Evolutionary conservation across 345 rosid species (phyloP), one percentile per base, ranked within the genome.

Genomic region (Capsella bursapastoris): DNA sequence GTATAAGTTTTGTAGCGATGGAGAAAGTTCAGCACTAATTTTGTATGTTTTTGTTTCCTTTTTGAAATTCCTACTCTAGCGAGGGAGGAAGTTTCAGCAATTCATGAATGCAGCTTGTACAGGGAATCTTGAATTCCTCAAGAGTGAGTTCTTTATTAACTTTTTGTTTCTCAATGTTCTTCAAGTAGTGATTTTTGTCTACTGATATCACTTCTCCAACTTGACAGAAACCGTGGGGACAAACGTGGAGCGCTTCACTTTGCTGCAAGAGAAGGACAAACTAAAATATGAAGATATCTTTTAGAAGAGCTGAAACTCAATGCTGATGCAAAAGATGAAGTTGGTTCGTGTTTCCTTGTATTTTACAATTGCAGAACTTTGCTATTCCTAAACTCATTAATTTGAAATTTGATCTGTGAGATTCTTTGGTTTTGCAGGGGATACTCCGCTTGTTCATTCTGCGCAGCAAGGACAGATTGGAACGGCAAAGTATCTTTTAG

Each of bases 191-290:
- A 88, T 81, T 22, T 22, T 22, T 22, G 22, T 22, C 22, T 22
- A 22, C 22, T 22, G 22, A 22, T 22, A 22, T 22, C 22, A 22
- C 22, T 22, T 22, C 22, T 22, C 22, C 22, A 22, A 83, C 58
- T 31, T 88, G 38, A 78, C 80, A 4, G 74, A 73, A 76, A 86
- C 98, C 7, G 85, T 94, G 67, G 86, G 83, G 51, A 94, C 77
- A 82, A 90, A 81, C 84, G 97, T 48, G 98, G 97, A 16, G 97
- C 97, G 3, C 85, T 91, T 71, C 98, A 94, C 80, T 94, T 94
- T 82, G 95, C 95, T 2, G 96, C 97, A 4, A 87, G 95, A 72
- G 97, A 91, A 82, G 98, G 95, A 7, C 79, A 86, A 79, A 88
- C 84, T 34, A 93, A 90, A 57, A 84, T 94, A 40, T 91, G 97